A percentile compares a stretch with the other conserved stretches of the same genome.
These are phyloP conservation scores for Trifolium fragiferum DNA, from an alignment of 306 rosid species.

Conservation along the genomic window DNA sequence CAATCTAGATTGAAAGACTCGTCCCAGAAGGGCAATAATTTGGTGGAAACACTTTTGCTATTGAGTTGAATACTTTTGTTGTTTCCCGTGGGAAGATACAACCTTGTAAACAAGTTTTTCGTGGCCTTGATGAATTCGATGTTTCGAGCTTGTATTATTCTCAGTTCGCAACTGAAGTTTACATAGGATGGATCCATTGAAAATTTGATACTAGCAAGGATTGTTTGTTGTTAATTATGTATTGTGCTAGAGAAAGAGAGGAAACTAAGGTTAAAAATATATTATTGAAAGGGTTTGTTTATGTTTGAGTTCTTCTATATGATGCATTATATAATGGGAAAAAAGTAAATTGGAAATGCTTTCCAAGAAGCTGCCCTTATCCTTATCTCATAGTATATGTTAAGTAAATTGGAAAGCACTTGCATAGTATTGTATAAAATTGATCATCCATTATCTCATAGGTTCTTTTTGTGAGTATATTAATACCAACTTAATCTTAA, in stretches of 20 bases:
- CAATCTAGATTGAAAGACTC: constrained; percentile 75
- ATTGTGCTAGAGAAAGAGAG: background rate
- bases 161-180: constrained; percentile 56
- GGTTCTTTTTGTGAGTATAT: constrained; percentile 25
- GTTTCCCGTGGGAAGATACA: constrained; percentile 57
- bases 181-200: constrained; percentile 55
- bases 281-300: constrained; percentile 3
- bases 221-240: background rate
- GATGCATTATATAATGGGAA: background rate
- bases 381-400: no score
- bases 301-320: constrained; percentile 26
- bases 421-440: background rate
- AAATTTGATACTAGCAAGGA: background rate
- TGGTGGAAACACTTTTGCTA: constrained; percentile 53
- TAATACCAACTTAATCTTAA: constrained; percentile 21
- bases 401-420: background rate
- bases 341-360: constrained; percentile 25
- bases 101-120: constrained; percentile 56
- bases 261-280: background rate
- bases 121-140: constrained; percentile 42
- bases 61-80: constrained; percentile 54
- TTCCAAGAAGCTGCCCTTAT: constrained; percentile 40
- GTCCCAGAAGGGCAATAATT: constrained; percentile 59
- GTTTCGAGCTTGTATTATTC: constrained; percentile 62
- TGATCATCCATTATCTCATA: constrained; percentile 7